Conservation (phyloP, 2,329 filamentous ascomycete genomes). For the Ophiosphaerella korrae region DNA sequence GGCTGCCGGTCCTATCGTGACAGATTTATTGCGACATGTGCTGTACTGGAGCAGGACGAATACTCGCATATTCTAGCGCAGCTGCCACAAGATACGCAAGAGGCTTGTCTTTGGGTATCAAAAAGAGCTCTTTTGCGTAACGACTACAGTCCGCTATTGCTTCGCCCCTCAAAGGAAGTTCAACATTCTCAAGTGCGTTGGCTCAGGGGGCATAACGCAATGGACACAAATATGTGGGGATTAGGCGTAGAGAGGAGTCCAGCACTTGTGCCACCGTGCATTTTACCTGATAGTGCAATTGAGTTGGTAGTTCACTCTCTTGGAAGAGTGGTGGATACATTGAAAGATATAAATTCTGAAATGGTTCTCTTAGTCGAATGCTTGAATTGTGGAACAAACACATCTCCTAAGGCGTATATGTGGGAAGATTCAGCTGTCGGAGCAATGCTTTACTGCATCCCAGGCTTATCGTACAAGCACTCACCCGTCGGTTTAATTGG, state of each 20-base stretch:
- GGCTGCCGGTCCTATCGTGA: conserved; percentile 10
- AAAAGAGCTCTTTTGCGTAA: conserved; percentile 5
- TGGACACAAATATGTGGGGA: conserved; percentile 8
- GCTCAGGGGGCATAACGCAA: conserved; percentile 9
- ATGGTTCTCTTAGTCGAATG: not conserved
- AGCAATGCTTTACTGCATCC: not conserved
- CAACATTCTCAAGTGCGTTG: conserved; percentile 1
- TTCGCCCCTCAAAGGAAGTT: conserved; percentile 5
- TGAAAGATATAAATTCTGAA: not conserved
- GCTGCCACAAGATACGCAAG: conserved; percentile 8
- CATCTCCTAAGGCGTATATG: not conserved
- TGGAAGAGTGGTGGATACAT: not conserved
- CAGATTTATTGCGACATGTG: conserved; percentile 6
- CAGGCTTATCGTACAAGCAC: not conserved
- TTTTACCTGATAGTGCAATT: not conserved
- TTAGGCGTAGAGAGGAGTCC: conserved; percentile 6
- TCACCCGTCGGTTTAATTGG: not conserved
- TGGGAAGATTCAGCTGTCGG: not conserved
- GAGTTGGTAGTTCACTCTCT: not conserved
- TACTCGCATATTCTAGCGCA: not conserved
- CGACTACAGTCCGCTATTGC: conserved; percentile 9
- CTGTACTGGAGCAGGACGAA: not conserved
- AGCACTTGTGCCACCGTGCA: not conserved
- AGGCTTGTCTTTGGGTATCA: conserved; percentile 11
- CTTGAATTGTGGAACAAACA: not conserved